These are phyloP conservation scores for Diplosphaera chodatii DNA, from an alignment of 139 green algal species.

Conservation along the genomic window DNA sequence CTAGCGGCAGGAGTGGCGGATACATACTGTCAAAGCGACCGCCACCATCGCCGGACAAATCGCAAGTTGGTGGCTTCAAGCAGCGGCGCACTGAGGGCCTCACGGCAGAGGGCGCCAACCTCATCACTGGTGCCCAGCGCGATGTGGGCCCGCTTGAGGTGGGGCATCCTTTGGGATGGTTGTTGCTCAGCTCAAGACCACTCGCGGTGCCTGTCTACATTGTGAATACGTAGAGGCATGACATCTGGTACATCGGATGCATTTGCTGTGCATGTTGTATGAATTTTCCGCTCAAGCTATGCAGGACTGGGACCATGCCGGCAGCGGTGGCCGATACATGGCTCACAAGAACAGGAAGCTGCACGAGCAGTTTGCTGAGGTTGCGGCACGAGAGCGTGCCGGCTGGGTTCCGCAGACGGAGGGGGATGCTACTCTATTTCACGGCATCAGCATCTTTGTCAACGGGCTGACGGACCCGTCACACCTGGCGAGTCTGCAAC, in stretches of 20 bases:
- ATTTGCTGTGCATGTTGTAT: no score
- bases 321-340: slow-evolving; percentile 36
- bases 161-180: no score
- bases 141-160: neutral
- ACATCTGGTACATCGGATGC: no score
- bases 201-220: no score
- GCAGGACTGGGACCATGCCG: neutral
- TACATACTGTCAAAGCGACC: neutral
- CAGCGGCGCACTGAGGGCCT: neutral
- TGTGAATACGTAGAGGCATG: no score
- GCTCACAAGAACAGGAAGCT: slow-evolving; percentile 64
- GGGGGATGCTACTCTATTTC: slow-evolving; percentile 56
- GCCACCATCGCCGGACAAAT: neutral
- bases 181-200: no score
- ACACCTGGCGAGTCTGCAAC: slow-evolving; percentile 30
- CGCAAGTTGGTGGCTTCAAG: neutral
- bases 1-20: neutral
- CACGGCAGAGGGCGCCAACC: neutral
- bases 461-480: slow-evolving; percentile 78
- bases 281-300: no score
- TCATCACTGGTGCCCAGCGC: neutral
- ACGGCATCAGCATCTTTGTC: slow-evolving; percentile 78
- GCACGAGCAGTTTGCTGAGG: slow-evolving; percentile 53
- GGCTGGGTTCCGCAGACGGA: neutral
- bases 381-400: slow-evolving; percentile 10